A percentile compares a stretch with the other conserved stretches of the same genome.
phyloP scores from a whole-genome alignment of 2,329 filamentous ascomycete genomes.

The Purpureocillium takamizusanense region DNA sequence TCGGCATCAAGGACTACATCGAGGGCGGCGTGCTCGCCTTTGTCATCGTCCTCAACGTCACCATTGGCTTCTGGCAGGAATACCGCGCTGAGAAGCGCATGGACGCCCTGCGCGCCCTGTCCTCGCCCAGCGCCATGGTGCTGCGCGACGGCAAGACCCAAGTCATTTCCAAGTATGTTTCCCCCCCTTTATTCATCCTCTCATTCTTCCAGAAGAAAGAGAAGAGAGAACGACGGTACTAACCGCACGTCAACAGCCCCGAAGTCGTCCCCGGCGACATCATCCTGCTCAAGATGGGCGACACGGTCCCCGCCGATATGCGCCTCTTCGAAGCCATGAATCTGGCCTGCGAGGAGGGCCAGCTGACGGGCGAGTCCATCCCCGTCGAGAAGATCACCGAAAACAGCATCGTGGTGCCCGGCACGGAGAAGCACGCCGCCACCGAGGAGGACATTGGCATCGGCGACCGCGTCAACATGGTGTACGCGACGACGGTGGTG shows the following conservation, averaged over 20 bases:
- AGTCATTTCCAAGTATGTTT: constrained; percentile 49
- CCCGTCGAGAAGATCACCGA: constrained; percentile 59
- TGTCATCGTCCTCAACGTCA: constrained; percentile 61
- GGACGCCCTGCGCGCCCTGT: constrained; percentile 52
- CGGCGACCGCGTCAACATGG: constrained; percentile 66
- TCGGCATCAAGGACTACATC: constrained; percentile 57
- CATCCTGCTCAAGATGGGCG: constrained; percentile 58
- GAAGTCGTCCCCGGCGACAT: constrained; percentile 67
- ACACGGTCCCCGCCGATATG: constrained; percentile 66
- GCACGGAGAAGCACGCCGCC: constrained; percentile 34
- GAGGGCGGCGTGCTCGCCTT: constrained; percentile 59
- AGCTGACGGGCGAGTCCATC: constrained; percentile 67
- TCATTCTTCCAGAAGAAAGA: too few relatives aligned
- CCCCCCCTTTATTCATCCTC: too few relatives aligned
- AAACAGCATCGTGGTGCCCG: constrained; percentile 33
- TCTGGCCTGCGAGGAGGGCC: constrained; percentile 68
- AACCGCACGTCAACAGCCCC: constrained; percentile 28
- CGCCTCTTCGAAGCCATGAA: constrained; percentile 68
- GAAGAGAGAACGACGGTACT: constrained; percentile 2
- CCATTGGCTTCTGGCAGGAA: constrained; percentile 59
- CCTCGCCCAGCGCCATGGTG: constrained; percentile 54
- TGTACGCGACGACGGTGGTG: constrained; percentile 65
- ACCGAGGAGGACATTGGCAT: constrained; percentile 48
- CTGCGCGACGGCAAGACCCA: constrained; percentile 49
- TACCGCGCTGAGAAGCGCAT: constrained; percentile 58